Conservation (phyloP, 2,329 filamentous ascomycete genomes). For the Botrytis medusae region DNA sequence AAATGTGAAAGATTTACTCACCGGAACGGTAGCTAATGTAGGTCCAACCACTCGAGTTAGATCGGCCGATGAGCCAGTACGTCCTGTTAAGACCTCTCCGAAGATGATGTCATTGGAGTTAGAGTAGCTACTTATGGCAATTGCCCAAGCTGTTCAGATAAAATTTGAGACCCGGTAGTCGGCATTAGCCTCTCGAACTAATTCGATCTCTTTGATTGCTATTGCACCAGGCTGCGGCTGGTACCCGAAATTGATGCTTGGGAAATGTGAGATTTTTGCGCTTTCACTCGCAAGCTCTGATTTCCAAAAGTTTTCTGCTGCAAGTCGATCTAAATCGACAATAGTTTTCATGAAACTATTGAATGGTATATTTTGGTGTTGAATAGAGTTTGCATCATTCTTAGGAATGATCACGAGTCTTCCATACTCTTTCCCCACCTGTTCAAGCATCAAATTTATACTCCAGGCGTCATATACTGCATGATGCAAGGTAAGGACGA, state of each 20-base stretch:
- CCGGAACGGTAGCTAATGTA: constrained; percentile 45
- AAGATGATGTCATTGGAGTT: constrained; percentile 45
- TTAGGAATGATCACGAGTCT: constrained; percentile 29
- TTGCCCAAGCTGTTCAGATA: constrained; percentile 42
- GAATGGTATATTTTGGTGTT: constrained; percentile 29
- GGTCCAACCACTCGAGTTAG: constrained; percentile 47
- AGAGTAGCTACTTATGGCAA: constrained; percentile 44
- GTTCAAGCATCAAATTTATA: constrained; percentile 43
- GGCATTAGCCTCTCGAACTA: constrained; percentile 7
- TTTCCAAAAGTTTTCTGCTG: constrained; percentile 49
- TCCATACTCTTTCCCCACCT: constrained; percentile 25
- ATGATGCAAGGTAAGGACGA: constrained; percentile 57
- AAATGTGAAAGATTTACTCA: constrained; percentile 41
- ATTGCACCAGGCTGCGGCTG: not conserved
- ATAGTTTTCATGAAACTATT: constrained; percentile 49
- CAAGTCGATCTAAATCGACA: constrained; percentile 43
- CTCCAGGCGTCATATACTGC: constrained; percentile 58
- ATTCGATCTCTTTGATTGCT: not conserved
- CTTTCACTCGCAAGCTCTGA: constrained; percentile 45
- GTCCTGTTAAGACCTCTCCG: constrained; percentile 46
- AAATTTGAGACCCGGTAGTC: constrained; percentile 28
- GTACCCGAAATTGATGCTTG: constrained; percentile 31
- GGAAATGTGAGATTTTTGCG: constrained; percentile 47
- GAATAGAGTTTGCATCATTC: constrained; percentile 35
- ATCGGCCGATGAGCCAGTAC: constrained; percentile 42